Conservation (phyloP, 352 stramenopile species). For the Phytophthora kernoviae region DNA sequence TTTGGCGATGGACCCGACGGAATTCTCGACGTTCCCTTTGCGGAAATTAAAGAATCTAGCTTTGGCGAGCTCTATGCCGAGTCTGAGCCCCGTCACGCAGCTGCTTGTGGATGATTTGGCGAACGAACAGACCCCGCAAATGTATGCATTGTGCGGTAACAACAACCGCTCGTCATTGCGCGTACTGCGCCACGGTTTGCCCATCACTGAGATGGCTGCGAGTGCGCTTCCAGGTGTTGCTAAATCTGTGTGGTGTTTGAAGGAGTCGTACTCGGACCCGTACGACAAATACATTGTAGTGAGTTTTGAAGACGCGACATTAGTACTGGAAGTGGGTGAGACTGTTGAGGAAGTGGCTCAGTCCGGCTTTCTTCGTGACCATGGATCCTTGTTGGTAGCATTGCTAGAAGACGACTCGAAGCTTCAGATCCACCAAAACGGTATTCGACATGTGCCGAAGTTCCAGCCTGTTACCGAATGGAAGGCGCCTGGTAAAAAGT, state of each 20-base stretch:
- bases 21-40: conserved; percentile 69
- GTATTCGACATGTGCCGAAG: conserved; percentile 95
- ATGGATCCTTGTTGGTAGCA: conserved; percentile 95
- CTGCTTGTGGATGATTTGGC: conserved; percentile 95
- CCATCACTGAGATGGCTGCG: conserved; percentile 96
- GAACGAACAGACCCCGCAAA: conserved; percentile 96
- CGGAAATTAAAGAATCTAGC: conserved; percentile 91
- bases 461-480: conserved; percentile 96
- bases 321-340: conserved; percentile 97
- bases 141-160: conserved; percentile 95
- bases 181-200: conserved; percentile 95
- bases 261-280: conserved; percentile 78
- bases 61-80: conserved; percentile 81
- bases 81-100: conserved; percentile 94
- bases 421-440: conserved; percentile 95
- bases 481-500: conserved; percentile 96
- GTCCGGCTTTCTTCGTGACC: conserved; percentile 94
- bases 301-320: conserved; percentile 98
- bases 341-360: conserved; percentile 98
- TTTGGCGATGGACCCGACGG: conserved; percentile 68
- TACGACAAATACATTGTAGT: conserved; percentile 98
- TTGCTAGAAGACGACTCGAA: conserved; percentile 95
- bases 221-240: conserved; percentile 95
- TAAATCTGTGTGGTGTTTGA: conserved; percentile 95
- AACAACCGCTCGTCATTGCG: conserved; percentile 94